Conservation (phyloP, 768 basidiomycete species). For the Russula virescens region DNA sequence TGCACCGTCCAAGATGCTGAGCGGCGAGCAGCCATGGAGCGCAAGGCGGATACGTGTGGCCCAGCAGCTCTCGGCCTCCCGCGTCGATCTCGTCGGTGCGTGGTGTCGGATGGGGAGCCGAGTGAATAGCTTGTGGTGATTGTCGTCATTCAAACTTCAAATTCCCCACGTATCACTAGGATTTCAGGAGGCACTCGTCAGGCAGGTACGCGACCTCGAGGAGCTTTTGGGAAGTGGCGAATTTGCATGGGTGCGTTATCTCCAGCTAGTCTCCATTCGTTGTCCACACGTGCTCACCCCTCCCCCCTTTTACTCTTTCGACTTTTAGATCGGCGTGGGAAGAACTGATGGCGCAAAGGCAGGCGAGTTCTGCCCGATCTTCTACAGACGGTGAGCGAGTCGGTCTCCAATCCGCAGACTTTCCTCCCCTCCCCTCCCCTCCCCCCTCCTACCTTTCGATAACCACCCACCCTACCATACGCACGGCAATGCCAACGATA, state of each 20-base stretch:
- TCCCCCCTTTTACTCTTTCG: not conserved
- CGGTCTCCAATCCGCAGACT: no score
- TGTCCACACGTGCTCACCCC: not conserved
- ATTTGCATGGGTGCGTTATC: slow-evolving; percentile 47
- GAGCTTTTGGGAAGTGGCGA: slow-evolving; percentile 46
- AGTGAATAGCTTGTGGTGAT: not conserved
- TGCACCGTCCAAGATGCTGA: slow-evolving; percentile 31
- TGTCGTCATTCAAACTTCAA: no score
- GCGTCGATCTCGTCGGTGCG: slow-evolving; percentile 38
- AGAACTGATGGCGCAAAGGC: slow-evolving; percentile 50
- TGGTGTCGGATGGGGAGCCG: not conserved
- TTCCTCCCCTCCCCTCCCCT: not conserved
- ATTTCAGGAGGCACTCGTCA: slow-evolving; percentile 49
- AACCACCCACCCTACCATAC: not conserved
- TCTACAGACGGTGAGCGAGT: slow-evolving; percentile 42
- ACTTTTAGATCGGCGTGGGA: slow-evolving; percentile 49
- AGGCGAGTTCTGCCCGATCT: slow-evolving; percentile 61
- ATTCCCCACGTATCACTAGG: slow-evolving; percentile 28
- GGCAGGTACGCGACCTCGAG: slow-evolving; percentile 52
- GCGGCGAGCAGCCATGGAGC: slow-evolving; percentile 51
- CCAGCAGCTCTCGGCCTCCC: slow-evolving; percentile 39
- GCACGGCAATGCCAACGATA: not conserved
- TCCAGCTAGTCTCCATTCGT: not conserved
- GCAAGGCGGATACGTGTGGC: slow-evolving; percentile 43
- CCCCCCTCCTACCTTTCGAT: not conserved